These are phyloP conservation scores for Sugiyamaella smithiae DNA, from an alignment of 805 yeast species.

Conservation along the genomic window DNA sequence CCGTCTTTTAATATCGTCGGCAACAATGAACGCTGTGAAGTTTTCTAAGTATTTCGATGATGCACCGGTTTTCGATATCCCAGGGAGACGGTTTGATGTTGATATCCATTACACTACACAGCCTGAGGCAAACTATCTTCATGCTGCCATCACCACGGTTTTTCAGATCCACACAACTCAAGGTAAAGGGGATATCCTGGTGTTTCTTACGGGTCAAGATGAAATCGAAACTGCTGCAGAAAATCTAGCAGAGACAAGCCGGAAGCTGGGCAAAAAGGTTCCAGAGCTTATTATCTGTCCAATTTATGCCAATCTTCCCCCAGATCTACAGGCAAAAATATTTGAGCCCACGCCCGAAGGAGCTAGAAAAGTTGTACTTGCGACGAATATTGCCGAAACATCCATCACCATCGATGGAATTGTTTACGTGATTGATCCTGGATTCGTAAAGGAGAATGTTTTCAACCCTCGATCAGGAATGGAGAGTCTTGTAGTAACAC, in stretches of 20 bases:
- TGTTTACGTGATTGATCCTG: slow-evolving; percentile 96
- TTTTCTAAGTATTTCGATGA: slow-evolving; percentile 72
- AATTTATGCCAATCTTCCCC: slow-evolving; percentile 86
- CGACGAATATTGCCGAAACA: slow-evolving; percentile 97
- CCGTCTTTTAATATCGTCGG: slow-evolving; percentile 82
- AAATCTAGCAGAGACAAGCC: slow-evolving; percentile 60
- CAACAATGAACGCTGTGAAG: slow-evolving; percentile 86
- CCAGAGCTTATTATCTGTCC: slow-evolving; percentile 76
- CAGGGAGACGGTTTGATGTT: slow-evolving; percentile 91
- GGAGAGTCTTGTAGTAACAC: slow-evolving; percentile 89
- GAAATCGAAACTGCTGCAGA: slow-evolving; percentile 84
- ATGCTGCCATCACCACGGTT: slow-evolving; percentile 79
- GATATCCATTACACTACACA: slow-evolving; percentile 74
- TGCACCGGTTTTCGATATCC: slow-evolving; percentile 78
- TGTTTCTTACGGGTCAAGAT: slow-evolving; percentile 90
- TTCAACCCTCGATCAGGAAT: slow-evolving; percentile 96
- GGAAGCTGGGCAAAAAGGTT: slow-evolving; percentile 58
- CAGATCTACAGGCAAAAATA: slow-evolving; percentile 83
- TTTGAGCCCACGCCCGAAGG: slow-evolving; percentile 86
- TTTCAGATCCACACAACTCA: slow-evolving; percentile 83
- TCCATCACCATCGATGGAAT: slow-evolving; percentile 97
- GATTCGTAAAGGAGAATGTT: slow-evolving; percentile 93
- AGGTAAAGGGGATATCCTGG: slow-evolving; percentile 80
- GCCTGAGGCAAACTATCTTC: slow-evolving; percentile 84
- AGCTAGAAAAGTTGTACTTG: slow-evolving; percentile 83